Conservation (phyloP, 148 eudicot genomes). For the Polygonum maritimum region DNA sequence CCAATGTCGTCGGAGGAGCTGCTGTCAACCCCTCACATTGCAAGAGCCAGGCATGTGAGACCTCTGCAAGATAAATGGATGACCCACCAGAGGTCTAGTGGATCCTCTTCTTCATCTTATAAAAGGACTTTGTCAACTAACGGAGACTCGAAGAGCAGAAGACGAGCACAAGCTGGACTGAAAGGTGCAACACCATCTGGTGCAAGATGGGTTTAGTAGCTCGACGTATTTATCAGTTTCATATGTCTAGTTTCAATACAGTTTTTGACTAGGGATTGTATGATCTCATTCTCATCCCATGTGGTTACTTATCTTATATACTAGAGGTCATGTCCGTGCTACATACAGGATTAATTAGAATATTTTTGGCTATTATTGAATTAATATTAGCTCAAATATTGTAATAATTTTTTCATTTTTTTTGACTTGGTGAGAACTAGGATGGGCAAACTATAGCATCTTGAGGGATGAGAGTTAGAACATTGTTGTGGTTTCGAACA, state of each 20-base stretch:
- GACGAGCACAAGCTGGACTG: background rate
- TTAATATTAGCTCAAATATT: no score
- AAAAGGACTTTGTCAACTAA: background rate
- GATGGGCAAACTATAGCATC: no score
- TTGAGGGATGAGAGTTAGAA: no score
- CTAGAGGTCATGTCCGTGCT: no score
- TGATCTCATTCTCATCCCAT: background rate
- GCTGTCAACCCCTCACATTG: constrained; percentile 17
- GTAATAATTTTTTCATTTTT: no score
- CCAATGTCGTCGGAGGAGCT: constrained; percentile 4
- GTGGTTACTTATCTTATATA: background rate
- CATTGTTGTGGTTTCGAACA: no score
- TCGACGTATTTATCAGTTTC: background rate
- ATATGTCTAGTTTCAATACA: background rate
- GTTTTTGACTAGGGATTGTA: background rate
- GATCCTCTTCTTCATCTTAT: constrained; percentile 6
- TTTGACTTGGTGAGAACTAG: no score
- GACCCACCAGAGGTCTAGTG: constrained; percentile 28
- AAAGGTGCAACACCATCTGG: background rate
- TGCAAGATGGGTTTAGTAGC: constrained; percentile 2
- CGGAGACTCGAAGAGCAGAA: constrained; percentile 7
- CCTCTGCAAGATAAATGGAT: constrained; percentile 60
- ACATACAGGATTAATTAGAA: no score
- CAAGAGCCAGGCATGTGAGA: constrained; percentile 27
- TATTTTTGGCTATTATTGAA: no score